A percentile compares a stretch with the other conserved stretches of the same genome.
These are phyloP conservation scores for Dalbergia cultrata DNA, from an alignment of 306 rosid genomes.

Conservation along the genomic window DNA sequence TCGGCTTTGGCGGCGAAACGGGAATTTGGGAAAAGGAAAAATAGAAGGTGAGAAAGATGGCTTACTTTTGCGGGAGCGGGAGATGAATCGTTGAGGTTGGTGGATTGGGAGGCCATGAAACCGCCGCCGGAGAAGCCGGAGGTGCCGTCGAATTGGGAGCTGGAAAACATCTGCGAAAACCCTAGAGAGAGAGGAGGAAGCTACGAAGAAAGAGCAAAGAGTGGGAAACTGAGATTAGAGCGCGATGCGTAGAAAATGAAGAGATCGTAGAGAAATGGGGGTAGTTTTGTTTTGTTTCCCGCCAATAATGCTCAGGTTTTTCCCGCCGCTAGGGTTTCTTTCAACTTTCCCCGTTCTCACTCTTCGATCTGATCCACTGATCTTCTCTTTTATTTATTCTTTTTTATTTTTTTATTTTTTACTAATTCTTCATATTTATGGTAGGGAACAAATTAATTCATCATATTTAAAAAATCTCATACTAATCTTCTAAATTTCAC, in stretches of 20 bases:
- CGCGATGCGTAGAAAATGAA: background rate
- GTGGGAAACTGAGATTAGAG: background rate
- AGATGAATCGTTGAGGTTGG: constrained; percentile 65
- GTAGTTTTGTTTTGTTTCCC: constrained; percentile 50
- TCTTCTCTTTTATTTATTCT: background rate
- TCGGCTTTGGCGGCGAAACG: background rate
- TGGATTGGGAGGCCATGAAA: constrained; percentile 65
- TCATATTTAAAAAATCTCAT: too few relatives aligned
- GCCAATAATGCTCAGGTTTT: constrained; percentile 51
- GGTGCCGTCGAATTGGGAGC: constrained; percentile 71
- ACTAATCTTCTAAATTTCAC: too few relatives aligned
- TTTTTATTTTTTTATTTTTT: too few relatives aligned
- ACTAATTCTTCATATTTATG: too few relatives aligned
- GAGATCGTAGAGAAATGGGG: background rate
- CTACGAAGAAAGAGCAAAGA: background rate
- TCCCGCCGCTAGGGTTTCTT: constrained; percentile 63
- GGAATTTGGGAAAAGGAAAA: background rate
- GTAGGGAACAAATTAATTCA: too few relatives aligned
- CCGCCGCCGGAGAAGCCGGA: constrained; percentile 74
- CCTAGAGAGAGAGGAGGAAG: constrained; percentile 40
- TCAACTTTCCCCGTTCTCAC: background rate
- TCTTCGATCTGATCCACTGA: background rate
- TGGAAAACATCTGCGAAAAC: constrained; percentile 70
- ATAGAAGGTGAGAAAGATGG: constrained; percentile 3
- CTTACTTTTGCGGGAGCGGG: constrained; percentile 66